phyloP scores from a whole-genome alignment of 148 eudicot species.

The Rhododendron ovatum region DNA sequence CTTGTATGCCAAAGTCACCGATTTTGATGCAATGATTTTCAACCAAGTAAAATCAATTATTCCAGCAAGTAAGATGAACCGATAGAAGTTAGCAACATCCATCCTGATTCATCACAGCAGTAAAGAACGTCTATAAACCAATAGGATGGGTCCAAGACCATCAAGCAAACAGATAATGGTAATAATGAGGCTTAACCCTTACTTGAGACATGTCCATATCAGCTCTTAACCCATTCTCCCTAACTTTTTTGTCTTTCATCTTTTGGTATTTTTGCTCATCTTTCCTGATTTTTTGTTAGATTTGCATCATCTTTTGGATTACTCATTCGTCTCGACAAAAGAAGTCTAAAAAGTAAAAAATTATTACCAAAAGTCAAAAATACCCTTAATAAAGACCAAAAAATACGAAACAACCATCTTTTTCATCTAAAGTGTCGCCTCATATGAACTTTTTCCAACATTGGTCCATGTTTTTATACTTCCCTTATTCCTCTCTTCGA shows the following conservation, averaged over 20 bases:
- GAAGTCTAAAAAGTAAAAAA: neutral
- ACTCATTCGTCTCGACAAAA: neutral
- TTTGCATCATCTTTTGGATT: too few species aligned
- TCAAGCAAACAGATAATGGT: neutral
- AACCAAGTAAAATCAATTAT: neutral
- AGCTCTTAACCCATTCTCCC: neutral
- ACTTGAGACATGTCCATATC: neutral
- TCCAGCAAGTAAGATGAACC: neutral
- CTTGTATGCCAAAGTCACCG: neutral
- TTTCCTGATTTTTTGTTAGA: too few species aligned
- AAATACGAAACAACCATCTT: neutral
- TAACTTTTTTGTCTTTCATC: too few species aligned
- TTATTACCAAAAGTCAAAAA: neutral
- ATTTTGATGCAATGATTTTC: constrained; percentile 5
- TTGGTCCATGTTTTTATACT: neutral
- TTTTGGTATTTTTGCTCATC: too few species aligned
- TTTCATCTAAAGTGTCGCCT: neutral
- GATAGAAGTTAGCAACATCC: neutral
- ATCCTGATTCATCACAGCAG: neutral
- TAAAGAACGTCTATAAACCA: neutral
- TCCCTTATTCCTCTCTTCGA: neutral
- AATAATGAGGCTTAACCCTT: neutral
- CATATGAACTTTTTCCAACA: neutral
- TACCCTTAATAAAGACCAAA: neutral
- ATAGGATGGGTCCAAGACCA: neutral